These are phyloP conservation scores for Trametes gibbosa DNA, from an alignment of 768 basidiomycete genomes.

Conservation along the genomic window DNA sequence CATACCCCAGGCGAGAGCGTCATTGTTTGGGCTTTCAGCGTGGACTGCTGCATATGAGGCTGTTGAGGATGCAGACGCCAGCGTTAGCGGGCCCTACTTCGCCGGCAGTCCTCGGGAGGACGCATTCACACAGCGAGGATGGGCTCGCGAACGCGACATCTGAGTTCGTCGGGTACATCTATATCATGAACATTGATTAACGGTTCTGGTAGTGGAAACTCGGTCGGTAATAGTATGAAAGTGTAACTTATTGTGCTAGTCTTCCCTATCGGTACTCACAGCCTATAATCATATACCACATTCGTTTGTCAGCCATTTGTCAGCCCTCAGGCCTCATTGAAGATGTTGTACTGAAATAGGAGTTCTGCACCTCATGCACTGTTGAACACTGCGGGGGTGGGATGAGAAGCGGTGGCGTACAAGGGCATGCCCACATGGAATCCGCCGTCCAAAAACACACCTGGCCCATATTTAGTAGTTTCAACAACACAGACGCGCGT, in stretches of 20 bases:
- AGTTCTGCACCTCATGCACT: too few relatives aligned
- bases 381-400: too few relatives aligned
- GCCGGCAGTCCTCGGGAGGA: constrained; percentile 20
- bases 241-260: constrained; percentile 14
- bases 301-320: not conserved
- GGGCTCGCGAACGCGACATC: constrained; percentile 17
- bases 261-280: not conserved
- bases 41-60: constrained; percentile 30
- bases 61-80: constrained; percentile 4
- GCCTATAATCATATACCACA: constrained; percentile 17
- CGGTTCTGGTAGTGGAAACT: not conserved
- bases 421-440: too few relatives aligned
- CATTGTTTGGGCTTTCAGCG: constrained; percentile 34
- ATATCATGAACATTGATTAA: not conserved
- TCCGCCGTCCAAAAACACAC: too few relatives aligned
- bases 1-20: constrained; percentile 21
- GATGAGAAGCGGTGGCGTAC: too few relatives aligned
- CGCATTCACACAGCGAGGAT: constrained; percentile 15
- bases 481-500: too few relatives aligned
- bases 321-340: too few relatives aligned
- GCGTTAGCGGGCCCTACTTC: constrained; percentile 8
- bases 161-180: not conserved
- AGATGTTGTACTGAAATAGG: too few relatives aligned
- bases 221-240: not conserved
- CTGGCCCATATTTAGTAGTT: too few relatives aligned